Evolutionary conservation across 139 green algal species (phyloP).

Genomic region (Micromonas commoda): DNA sequence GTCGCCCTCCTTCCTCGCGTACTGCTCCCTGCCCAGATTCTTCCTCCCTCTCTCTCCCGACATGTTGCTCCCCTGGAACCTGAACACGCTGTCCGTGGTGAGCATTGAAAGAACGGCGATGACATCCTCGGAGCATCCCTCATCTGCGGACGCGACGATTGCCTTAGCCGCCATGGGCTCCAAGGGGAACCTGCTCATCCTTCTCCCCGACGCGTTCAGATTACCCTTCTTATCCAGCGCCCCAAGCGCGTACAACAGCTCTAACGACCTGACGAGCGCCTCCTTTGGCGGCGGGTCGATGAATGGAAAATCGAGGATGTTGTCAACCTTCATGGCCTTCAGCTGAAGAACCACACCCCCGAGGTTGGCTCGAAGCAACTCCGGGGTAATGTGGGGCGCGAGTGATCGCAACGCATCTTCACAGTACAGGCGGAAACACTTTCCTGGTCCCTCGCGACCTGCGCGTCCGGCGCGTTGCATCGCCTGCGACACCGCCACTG

Average conservation of each 20-base stretch:
- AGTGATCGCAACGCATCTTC: constrained; percentile 70
- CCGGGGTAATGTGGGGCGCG: constrained; percentile 80
- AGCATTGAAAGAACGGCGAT: constrained; percentile 92
- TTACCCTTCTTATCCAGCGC: constrained; percentile 81
- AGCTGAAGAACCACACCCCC: constrained; percentile 96
- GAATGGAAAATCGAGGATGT: constrained; percentile 95
- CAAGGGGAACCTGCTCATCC: constrained; percentile 34
- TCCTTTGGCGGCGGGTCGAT: constrained; percentile 59
- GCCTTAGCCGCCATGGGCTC: constrained; percentile 40
- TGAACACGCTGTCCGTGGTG: constrained; percentile 46
- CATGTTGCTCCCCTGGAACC: constrained; percentile 47
- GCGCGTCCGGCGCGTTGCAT: constrained; percentile 78
- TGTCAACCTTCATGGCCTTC: constrained; percentile 83
- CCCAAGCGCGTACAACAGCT: constrained; percentile 93
- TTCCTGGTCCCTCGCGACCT: constrained; percentile 61
- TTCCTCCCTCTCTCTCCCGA: constrained; percentile 71
- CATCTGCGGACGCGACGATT: constrained; percentile 36
- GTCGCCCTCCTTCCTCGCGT: constrained; percentile 78
- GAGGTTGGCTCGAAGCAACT: constrained; percentile 97
- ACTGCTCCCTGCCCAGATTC: constrained; percentile 73
- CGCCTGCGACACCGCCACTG: constrained; percentile 85
- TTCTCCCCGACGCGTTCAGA: constrained; percentile 39
- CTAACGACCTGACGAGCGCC: constrained; percentile 66
- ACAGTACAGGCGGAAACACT: constrained; percentile 97
- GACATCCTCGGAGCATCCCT: constrained; percentile 60